Evolutionary conservation across 31 red algal species (phyloP).

Genomic region (Endocladia muricata): DNA sequence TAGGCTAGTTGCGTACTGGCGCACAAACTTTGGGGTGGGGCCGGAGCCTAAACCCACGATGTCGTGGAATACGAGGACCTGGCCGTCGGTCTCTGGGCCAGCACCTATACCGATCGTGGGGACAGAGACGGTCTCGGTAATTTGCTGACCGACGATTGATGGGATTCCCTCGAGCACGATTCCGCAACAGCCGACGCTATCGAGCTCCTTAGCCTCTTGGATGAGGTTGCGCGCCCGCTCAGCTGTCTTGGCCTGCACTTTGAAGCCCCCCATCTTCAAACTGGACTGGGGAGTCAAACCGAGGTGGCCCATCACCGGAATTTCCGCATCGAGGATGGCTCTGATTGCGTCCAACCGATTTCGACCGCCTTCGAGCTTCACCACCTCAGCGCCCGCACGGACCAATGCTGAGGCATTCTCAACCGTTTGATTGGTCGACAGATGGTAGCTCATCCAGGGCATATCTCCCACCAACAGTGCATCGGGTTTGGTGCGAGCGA

Average conservation of each 20-base stretch:
- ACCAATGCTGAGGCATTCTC: constrained; percentile 42
- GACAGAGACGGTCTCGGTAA: constrained; percentile 42
- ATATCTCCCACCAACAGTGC: constrained; percentile 62
- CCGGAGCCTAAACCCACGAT: constrained; percentile 39
- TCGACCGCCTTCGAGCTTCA: constrained; percentile 69
- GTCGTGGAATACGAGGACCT: constrained; percentile 80
- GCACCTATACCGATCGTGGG: constrained; percentile 81
- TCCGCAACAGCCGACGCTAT: constrained; percentile 68
- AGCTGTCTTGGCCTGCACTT: constrained; percentile 21
- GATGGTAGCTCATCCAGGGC: constrained; percentile 69
- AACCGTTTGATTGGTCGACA: constrained; percentile 17
- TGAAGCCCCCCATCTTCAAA: constrained; percentile 52
- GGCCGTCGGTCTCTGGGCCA: constrained; percentile 36
- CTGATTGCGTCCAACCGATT: not conserved
- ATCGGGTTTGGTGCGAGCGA: constrained; percentile 17
- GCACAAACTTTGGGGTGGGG: constrained; percentile 56
- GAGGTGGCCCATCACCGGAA: constrained; percentile 78
- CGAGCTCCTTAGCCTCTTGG: constrained; percentile 55
- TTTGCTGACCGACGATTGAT: constrained; percentile 13
- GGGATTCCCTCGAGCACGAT: constrained; percentile 69
- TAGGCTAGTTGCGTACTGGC: not conserved
- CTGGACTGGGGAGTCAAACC: constrained; percentile 59
- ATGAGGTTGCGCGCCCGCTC: constrained; percentile 22
- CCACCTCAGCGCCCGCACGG: constrained; percentile 31
- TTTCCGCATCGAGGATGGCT: constrained; percentile 40